phyloP scores from a whole-genome alignment of 169 alveolate genomes.

The Plasmodium gaboni region DNA sequence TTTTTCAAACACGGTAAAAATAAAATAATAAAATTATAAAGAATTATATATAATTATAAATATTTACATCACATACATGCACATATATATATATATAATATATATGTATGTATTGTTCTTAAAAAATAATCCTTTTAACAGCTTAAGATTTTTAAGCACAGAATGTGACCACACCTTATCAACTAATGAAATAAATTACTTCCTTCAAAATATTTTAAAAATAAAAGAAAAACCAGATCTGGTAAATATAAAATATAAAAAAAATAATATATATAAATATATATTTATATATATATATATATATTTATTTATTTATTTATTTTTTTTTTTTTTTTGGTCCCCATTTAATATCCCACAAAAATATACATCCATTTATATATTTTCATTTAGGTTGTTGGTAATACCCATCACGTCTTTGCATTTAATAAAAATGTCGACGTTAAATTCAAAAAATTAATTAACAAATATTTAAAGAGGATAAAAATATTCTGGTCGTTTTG shows the following conservation, averaged over 20 bases:
- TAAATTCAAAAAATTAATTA: constrained; percentile 31
- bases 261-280: neutral
- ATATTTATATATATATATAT: no score
- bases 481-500: constrained; percentile 53
- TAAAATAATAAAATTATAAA: neutral
- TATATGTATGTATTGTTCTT: neutral
- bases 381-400: constrained; percentile 19
- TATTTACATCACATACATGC: no score
- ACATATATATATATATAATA: neutral
- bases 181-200: constrained; percentile 20
- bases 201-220: constrained; percentile 18
- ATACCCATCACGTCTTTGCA: constrained; percentile 25
- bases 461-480: constrained; percentile 10
- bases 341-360: no score
- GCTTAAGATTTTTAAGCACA: constrained; percentile 44
- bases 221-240: constrained; percentile 49
- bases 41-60: neutral
- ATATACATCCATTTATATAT: neutral
- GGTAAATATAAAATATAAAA: constrained; percentile 7
- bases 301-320: no score
- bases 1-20: constrained; percentile 42
- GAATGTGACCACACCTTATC: constrained; percentile 23
- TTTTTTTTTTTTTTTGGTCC: no score
- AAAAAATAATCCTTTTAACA: neutral
- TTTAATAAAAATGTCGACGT: constrained; percentile 11